These are phyloP conservation scores for Podospora pseudopauciseta DNA, from an alignment of 495 filamentous ascomycete species.

Conservation along the genomic window DNA sequence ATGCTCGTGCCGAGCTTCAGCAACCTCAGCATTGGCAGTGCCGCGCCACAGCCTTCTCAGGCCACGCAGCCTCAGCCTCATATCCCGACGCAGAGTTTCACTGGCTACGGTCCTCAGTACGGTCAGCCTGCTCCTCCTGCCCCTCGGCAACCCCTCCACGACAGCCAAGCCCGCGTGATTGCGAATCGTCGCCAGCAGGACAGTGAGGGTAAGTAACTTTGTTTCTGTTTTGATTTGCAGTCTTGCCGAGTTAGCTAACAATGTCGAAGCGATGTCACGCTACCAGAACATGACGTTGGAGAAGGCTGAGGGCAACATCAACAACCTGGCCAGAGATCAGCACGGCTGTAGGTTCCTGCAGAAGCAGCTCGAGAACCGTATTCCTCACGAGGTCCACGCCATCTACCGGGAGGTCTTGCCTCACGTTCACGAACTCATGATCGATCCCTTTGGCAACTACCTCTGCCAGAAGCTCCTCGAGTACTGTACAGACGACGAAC, in stretches of 20 bases:
- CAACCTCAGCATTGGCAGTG: conserved; percentile 49
- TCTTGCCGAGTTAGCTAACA: neutral
- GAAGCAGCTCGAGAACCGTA: conserved; percentile 91
- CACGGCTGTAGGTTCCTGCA: conserved; percentile 94
- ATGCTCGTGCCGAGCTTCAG: conserved; percentile 55
- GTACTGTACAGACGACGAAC: conserved; percentile 87
- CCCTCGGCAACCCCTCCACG: conserved; percentile 43
- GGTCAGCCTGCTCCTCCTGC: conserved; percentile 22
- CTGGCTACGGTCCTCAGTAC: conserved; percentile 43
- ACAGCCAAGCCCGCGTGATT: conserved; percentile 68
- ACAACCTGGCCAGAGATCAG: conserved; percentile 90
- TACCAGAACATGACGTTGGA: conserved; percentile 78
- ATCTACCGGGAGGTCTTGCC: conserved; percentile 90
- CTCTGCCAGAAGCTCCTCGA: conserved; percentile 96
- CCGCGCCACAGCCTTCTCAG: conserved; percentile 27
- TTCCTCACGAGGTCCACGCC: conserved; percentile 76
- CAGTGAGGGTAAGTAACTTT: conserved; percentile 50
- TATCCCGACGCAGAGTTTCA: conserved; percentile 49
- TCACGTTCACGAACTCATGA: conserved; percentile 96
- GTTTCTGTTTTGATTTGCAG: neutral
- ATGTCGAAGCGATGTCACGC: conserved; percentile 54
- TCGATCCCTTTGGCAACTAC: conserved; percentile 97
- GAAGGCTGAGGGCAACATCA: conserved; percentile 73
- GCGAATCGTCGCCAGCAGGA: conserved; percentile 64
- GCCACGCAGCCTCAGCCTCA: conserved; percentile 45